Evolutionary conservation across 208 protist genomes (phyloP), one percentile per base, ranked within the genome.

Genomic region (Acanthamoeba culbertsoni): DNA sequence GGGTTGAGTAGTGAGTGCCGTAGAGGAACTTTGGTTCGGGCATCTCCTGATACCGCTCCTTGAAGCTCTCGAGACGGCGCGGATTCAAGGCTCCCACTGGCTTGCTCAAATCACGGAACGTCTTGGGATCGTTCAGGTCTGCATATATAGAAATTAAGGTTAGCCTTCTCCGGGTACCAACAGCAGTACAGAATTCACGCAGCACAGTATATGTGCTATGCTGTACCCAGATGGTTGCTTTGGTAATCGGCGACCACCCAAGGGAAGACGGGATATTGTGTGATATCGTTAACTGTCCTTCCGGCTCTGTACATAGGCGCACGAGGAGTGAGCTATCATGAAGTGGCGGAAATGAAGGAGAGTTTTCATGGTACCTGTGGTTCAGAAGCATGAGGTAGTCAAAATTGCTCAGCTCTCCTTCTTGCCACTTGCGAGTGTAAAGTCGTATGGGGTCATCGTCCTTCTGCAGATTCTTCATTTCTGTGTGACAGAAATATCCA

Each of bases 1-100:
- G 98, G n/a, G 97, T 98, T 18, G 97, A 98, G 94, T 99, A 99
- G 95, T 99, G 98, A 6, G 98, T 98, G 3, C 98, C 98, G 92
- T 98, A 99, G 0, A 99, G 94, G 59, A 98, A 98, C 45, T 93
- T 55, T 16, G 55, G 51, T 16, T 95, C 93, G 12, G 96, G 96
- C 62, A 97, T 97, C n/a, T 97, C 94, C 33, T 94, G 33, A 42
- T 96, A 97, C 18, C 95, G 75, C 33, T 94, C 93, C n/a, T 86
- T 86, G 35, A 99, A 96, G 51, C 91, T 62, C 8, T 93, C 62
- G 7, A 99, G 95, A 35, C 98, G 95, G 16, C 86, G 55, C 12
- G 53, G 63, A 57, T 97, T 96, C 0, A 99, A 94, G 8, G 98
- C 98, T 14, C 98, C 98, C 26, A 99, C 97, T 0, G 98, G 98